A percentile compares a stretch with the other conserved stretches of the same genome.
Conservation (phyloP, 148 eudicot genomes). For the Bassia scoparia region DNA sequence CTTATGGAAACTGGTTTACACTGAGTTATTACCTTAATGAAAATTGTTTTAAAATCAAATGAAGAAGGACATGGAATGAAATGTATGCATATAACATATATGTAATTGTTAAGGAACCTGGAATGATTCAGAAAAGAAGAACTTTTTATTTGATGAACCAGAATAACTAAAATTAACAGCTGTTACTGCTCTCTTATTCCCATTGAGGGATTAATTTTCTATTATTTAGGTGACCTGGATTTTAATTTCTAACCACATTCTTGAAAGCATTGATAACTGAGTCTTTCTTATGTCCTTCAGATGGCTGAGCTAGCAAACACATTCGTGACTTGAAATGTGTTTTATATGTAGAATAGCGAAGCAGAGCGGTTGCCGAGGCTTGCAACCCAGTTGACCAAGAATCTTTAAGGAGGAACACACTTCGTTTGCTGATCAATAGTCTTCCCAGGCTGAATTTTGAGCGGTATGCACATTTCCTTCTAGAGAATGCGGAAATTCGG, state of each 20-base stretch:
- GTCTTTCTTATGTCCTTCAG: conserved; percentile 27
- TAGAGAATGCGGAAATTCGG: not conserved
- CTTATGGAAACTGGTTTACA: not conserved
- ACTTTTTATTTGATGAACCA: conserved; percentile 3
- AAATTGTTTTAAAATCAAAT: too few relatives aligned
- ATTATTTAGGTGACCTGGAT: too few relatives aligned
- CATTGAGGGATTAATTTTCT: not conserved
- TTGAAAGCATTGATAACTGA: not conserved
- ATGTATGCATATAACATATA: not conserved
- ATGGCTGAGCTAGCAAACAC: conserved; percentile 66
- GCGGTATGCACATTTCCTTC: conserved; percentile 39
- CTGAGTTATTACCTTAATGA: not conserved
- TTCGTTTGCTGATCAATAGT: conserved; percentile 60
- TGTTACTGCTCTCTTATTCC: not conserved
- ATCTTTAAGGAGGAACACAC: conserved; percentile 69
- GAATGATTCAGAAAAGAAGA: not conserved
- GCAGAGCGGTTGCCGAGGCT: conserved; percentile 84
- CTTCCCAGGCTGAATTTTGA: conserved; percentile 86
- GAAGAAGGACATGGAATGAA: not conserved
- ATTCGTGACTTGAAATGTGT: conserved; percentile 70
- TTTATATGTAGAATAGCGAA: conserved; percentile 87
- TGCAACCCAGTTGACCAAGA: conserved; percentile 95
- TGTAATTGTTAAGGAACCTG: not conserved
- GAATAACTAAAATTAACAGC: not conserved
- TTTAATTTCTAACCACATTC: not conserved